A percentile compares a stretch with the other conserved stretches of the same genome.
Conservation (phyloP, 2,329 filamentous ascomycete genomes). For the Ramularia endophylla region DNA sequence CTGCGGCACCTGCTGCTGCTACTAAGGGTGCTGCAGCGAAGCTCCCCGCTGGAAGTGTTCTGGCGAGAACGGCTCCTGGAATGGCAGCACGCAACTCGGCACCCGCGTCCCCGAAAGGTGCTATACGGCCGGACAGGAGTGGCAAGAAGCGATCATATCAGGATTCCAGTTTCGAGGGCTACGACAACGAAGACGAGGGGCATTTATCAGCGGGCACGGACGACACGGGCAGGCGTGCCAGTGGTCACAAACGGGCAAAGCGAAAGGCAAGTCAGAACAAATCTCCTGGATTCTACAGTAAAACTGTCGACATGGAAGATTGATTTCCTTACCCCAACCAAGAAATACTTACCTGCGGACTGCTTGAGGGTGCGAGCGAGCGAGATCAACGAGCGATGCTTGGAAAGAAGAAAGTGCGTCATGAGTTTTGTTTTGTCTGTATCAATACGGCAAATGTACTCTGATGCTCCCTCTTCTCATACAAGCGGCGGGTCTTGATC, state of each 20-base stretch:
- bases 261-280: constrained; percentile 19
- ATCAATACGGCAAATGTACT: not conserved
- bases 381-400: no score
- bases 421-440: not conserved
- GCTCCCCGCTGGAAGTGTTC: constrained; percentile 19
- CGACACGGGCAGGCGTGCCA: constrained; percentile 35
- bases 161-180: constrained; percentile 68
- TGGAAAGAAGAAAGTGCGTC: not conserved
- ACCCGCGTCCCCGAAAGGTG: constrained; percentile 35
- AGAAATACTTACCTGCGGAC: not conserved
- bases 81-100: constrained; percentile 24
- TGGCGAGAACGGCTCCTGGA: constrained; percentile 23
- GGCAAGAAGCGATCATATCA: constrained; percentile 72
- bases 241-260: constrained; percentile 26
- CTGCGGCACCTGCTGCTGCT: constrained; percentile 17
- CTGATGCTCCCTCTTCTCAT: not conserved
- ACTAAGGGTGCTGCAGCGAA: constrained; percentile 18
- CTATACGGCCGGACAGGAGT: constrained; percentile 56
- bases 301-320: no score
- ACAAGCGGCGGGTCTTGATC: no score
- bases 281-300: no score
- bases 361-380: not conserved
- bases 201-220: constrained; percentile 69
- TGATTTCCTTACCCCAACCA: no score
- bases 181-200: constrained; percentile 64